Evolutionary conservation across 441 rosid species (phyloP), one percentile per base, ranked within the genome.

Genomic region (Erodium chrysanthum): DNA sequence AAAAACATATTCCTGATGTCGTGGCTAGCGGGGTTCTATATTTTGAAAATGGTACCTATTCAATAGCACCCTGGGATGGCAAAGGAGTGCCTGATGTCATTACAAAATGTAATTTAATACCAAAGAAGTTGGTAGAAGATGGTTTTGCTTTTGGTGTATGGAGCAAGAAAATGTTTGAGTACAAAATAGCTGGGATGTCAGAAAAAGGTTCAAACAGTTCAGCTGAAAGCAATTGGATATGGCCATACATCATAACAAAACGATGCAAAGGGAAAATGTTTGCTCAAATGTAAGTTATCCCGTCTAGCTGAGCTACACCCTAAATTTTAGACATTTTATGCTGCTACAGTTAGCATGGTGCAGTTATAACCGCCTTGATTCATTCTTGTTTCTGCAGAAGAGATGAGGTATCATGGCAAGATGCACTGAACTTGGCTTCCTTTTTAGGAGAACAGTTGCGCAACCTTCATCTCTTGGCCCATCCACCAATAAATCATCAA

Each of bases 181-280:
- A 73, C 48, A 85, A 74, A 75, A 85, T 67, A 76, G 86, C 79
- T 33, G 85, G 85, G 71, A 79, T 77, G 66, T 75, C 82, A 68
- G 65, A 65, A 59, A 64, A 69, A 11, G 85, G 81, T 66, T 72
- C 75, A 67, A 64, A 66, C 35, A 68, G 76, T 71, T 75, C 84
- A 65, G 68, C 79, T 68, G 77, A 73, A 46, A 70, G 82, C 73
- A 70, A 83, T 40, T 71, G 73, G 56, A 80, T 89, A 73, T 94
- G 97, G 96, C 98, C 98, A 27, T 91, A 81, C 75, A 81, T 89
- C 33, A 86, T 94, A 78, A 89, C 93, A 58, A 89, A 78, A 77
- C 84, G 93, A 78, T 93, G 98, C 85, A 85, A 82, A 70, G 98
- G 98, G 68, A 88, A 91, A 79, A 91, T 91, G 65, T 88, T 83